Conservation (phyloP, 148 eudicot genomes). For the Limonium bicolor region DNA sequence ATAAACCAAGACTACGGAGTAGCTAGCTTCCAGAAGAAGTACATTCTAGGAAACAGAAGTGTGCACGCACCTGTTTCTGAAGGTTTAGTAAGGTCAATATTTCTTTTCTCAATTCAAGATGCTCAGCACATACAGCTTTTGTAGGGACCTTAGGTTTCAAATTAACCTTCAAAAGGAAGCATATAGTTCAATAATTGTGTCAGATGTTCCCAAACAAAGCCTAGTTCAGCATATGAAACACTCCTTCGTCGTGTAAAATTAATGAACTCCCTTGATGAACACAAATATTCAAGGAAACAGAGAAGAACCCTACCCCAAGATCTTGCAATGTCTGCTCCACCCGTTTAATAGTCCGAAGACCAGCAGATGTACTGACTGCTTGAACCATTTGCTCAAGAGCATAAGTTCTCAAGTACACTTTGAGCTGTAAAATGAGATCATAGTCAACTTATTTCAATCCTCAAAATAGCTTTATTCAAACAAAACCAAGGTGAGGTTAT, state of each 20-base stretch:
- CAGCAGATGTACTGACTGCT: conserved; percentile 90
- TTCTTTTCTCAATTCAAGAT: conserved; percentile 91
- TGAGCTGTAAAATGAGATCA: conserved; percentile 31
- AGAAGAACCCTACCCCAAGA: conserved; percentile 68
- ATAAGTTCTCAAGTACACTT: conserved; percentile 79
- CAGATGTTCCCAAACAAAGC: no score
- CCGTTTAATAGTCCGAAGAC: conserved; percentile 87
- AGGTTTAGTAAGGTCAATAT: conserved; percentile 80
- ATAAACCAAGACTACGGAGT: background rate
- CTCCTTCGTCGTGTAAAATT: no score
- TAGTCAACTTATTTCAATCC: no score
- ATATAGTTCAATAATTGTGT: no score
- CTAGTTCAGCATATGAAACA: no score
- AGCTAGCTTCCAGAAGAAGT: background rate
- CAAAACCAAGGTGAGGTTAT: no score
- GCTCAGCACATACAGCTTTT: conserved; percentile 94
- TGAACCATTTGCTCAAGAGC: conserved; percentile 98
- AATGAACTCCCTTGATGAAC: background rate
- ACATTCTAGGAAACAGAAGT: background rate
- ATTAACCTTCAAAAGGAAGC: conserved; percentile 41
- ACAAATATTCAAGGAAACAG: conserved; percentile 3
- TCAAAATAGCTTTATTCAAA: no score
- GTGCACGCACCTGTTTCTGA: conserved; percentile 98
- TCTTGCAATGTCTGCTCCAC: conserved; percentile 96
- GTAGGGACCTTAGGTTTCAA: conserved; percentile 97